Base-by-base conservation (phyloP, 2,329 filamentous ascomycete species). In the Penicillium sclerotigenum region DNA sequence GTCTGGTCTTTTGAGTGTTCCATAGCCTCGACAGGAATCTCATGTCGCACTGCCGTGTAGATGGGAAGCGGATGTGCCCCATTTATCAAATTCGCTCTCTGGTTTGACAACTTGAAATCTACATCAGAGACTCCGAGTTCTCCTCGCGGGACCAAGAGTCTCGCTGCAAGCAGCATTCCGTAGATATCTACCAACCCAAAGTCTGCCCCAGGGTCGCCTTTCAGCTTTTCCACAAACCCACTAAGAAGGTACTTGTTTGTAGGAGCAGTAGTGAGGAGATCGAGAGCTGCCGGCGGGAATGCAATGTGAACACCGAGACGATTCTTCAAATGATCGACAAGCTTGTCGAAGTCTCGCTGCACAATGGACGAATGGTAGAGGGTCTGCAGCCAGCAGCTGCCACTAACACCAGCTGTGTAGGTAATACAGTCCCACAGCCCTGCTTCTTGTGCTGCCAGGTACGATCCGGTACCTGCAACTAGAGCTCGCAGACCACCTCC, bases 121-220 rank as follows among this genome's bases (percentile, higher is more conserved):
- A 80, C 78, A 36, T 89, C 84, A 54, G 89, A 84, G 6, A 96
- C 83, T 10, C 83, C 86, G 3, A 94, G 79, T 67, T 96, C 91
- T 34, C 91, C 91, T 63, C 87, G 89, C 0, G 91, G 93, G 0
- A 99, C 89, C 26, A 99, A 79, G 16, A 97, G 81, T 59, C 94
- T 83, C 5, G 91, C 90, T 8, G 90, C 90, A 7, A 99, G 80
- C 13, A 97, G 77, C 10, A 96, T 79, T 1, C 94, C 94, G 68
- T 97, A 99, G 13, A 96, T 81, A 71, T 99, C 94, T 16, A 99
- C 94, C 20, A 99, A 80, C 0, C 94, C 93, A 72, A 97, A 92
- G 56, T 90, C 85, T 0, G 92, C 88, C 14, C 86, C 80, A 0
- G 87, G 85, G 57, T 92, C 89, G 5, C 91, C 93, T 70, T 88